Evolutionary conservation across 768 basidiomycete genomes (phyloP), one percentile per base, ranked within the genome.

Genomic region (Calocybe gangraenosa): DNA sequence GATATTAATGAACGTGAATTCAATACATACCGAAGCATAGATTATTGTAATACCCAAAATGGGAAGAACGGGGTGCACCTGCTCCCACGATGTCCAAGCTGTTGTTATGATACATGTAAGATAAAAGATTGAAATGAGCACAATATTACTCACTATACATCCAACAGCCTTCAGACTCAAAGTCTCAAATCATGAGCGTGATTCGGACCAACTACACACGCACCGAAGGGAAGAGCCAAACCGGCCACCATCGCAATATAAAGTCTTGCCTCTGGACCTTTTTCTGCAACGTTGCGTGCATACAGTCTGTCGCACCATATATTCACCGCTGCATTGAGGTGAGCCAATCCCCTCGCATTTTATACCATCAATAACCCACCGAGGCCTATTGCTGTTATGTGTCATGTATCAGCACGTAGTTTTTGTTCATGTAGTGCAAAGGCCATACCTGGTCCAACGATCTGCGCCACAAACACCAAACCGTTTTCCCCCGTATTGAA

Each of bases 191-290:
- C 7, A 17, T 23, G 6, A 23, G 30, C 7, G 18, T 30, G 2
- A 21, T 31, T 31, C 7, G 21, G 22, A 19, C 23, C 11, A 23
- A 22, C 7, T 3, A 13, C 10, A 2, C 18, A 40, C 40, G 14
- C 28, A 41, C 40, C 40, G 30, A 41, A 30, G 2, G 40, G 40
- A 15, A 41, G 40, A 6, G 28, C 40, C 5, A 21, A 10, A 9
- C 40, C 40, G 2, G 40, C 25, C 7, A 41, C 25, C 40, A 41
- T 41, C 3, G 40, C 40, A 31, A 41, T 41, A 41, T 41, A 41
- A 17, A 41, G 25, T 30, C 40, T 41, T 2, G 40, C 23, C 21
- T 41, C 40, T 8, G 40, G 25, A 14, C 40, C 40, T 18, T 18
- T 41, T 17, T 14, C 21, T 30, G 40, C 40, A 17, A 41, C 40